A percentile compares a stretch with the other conserved stretches of the same genome.
Conservation (phyloP, 2,329 filamentous ascomycete genomes). For the Aspergillus floridensis region DNA sequence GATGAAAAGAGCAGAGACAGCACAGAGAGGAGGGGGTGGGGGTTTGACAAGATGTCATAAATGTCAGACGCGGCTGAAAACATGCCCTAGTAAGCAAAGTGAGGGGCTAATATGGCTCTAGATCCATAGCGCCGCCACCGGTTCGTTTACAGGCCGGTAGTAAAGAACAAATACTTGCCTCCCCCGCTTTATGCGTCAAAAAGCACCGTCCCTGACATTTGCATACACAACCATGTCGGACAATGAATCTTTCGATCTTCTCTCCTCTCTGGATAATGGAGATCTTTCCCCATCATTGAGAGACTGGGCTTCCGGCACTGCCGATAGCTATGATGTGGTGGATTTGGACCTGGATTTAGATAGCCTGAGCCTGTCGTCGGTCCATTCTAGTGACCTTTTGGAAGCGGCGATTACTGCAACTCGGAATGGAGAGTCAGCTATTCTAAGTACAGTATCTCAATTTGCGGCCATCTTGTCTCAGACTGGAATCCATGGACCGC, state of each 20-base stretch:
- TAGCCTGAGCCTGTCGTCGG: background rate
- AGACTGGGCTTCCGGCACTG: background rate
- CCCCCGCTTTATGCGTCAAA: no score
- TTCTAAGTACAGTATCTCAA: conserved; percentile 26
- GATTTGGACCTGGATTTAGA: background rate
- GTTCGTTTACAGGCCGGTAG: background rate
- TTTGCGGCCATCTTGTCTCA: conserved; percentile 27
- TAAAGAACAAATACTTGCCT: background rate
- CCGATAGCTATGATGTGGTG: background rate
- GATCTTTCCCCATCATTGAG: background rate
- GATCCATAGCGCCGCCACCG: background rate
- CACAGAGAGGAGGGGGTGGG: background rate
- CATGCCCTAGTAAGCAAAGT: conserved; percentile 1
- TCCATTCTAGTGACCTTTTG: conserved; percentile 20
- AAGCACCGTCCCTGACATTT: background rate
- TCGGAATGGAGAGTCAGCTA: conserved; percentile 25
- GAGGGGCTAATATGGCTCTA: background rate
- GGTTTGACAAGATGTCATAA: background rate
- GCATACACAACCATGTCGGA: background rate
- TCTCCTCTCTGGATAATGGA: background rate
- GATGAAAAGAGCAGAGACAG: background rate
- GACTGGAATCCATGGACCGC: conserved; percentile 27
- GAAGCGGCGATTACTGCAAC: conserved; percentile 25
- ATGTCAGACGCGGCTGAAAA: background rate
- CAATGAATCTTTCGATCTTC: background rate